Evolutionary conservation across 75 land plant genomes (phyloP).

Genomic region (Sequoia sempervirens): DNA sequence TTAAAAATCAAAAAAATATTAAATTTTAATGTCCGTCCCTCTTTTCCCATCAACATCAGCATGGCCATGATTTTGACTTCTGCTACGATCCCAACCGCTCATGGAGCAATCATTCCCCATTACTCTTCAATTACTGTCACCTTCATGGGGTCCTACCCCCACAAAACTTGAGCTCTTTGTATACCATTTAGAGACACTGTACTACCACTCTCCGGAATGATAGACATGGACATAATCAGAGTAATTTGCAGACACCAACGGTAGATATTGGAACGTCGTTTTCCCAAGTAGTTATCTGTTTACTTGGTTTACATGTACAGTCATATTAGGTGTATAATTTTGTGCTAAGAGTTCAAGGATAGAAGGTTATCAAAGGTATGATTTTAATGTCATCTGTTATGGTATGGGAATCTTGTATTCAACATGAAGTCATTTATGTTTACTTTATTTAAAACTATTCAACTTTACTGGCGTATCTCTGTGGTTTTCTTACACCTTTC

Average conservation of each 20-base stretch:
- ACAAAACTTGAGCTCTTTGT: not conserved
- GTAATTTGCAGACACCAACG: not conserved
- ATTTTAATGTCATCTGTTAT: too few species aligned
- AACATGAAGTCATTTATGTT: too few species aligned
- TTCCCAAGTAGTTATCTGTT: too few species aligned
- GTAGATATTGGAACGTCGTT: too few species aligned
- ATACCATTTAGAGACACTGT: not conserved
- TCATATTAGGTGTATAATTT: too few species aligned
- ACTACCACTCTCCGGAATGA: not conserved
- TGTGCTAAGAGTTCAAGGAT: too few species aligned
- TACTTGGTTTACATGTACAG: too few species aligned
- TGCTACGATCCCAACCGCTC: not conserved
- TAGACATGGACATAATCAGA: not conserved
- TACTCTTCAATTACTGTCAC: not conserved
- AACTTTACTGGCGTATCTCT: too few species aligned
- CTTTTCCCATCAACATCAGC: not conserved
- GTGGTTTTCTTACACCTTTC: too few species aligned
- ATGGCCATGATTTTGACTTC: not conserved
- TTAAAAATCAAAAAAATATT: not conserved
- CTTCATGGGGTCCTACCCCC: not conserved
- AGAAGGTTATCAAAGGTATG: too few species aligned
- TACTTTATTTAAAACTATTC: too few species aligned
- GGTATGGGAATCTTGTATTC: too few species aligned
- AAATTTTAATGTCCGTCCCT: not conserved
- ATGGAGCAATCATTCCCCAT: not conserved